These are phyloP conservation scores for Eucalyptus marginata DNA, from an alignment of 345 rosid genomes.

Conservation along the genomic window DNA sequence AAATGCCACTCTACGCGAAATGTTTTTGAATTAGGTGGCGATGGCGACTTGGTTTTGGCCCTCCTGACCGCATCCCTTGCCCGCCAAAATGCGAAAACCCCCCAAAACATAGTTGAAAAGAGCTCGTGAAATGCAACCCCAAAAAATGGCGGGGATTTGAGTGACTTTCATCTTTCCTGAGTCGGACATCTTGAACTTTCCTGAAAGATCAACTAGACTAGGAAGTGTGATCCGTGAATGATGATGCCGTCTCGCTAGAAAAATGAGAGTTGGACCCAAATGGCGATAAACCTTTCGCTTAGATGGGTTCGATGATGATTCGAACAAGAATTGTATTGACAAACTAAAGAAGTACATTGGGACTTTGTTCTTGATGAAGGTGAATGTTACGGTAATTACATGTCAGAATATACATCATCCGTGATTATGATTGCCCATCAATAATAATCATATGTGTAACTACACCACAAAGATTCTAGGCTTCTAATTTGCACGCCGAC, in stretches of 20 bases:
- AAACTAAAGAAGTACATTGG: neutral
- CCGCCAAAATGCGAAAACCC: neutral
- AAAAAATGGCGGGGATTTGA: neutral
- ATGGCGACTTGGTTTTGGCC: neutral
- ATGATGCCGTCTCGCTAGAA: neutral
- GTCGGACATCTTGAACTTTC: fast-evolving
- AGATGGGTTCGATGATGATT: neutral
- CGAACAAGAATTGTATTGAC: neutral
- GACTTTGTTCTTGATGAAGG: neutral
- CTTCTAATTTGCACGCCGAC: neutral
- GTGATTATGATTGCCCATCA: neutral
- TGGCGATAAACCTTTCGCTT: neutral
- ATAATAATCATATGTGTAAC: neutral
- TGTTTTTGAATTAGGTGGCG: neutral
- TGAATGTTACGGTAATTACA: neutral
- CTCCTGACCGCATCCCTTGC: neutral
- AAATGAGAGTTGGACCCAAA: neutral
- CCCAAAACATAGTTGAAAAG: neutral
- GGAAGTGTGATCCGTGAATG: neutral
- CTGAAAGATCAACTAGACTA: no score
- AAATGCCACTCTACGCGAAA: neutral
- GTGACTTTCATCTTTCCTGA: no score
- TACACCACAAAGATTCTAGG: neutral
- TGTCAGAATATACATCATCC: fast-evolving
- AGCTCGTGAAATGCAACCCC: neutral